phyloP scores from a whole-genome alignment of 768 basidiomycete species.

The Amanita rubescens region DNA sequence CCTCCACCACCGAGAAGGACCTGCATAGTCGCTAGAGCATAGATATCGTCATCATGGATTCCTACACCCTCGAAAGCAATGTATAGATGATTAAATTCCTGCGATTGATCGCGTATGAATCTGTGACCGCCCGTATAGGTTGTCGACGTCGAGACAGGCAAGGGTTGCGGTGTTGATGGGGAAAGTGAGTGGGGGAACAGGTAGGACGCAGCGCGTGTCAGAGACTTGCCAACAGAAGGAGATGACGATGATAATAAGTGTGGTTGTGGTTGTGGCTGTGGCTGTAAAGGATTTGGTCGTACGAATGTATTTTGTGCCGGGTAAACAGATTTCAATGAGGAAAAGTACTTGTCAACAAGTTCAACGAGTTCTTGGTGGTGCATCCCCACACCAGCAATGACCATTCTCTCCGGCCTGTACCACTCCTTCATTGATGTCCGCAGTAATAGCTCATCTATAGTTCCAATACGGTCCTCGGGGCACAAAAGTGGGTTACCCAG shows the following conservation, averaged over 20 bases:
- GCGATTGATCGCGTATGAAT: constrained; percentile 50
- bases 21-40: constrained; percentile 89
- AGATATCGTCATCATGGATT: constrained; percentile 88
- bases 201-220: constrained; percentile 75
- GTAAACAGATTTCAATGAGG: constrained; percentile 44
- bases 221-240: constrained; percentile 52
- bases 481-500: constrained; percentile 91
- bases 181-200: constrained; percentile 43
- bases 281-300: constrained; percentile 24
- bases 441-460: constrained; percentile 56
- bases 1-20: constrained; percentile 93
- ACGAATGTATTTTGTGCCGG: constrained; percentile 17
- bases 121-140: constrained; percentile 82
- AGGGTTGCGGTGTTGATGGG: constrained; percentile 12
- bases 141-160: constrained; percentile 31
- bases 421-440: constrained; percentile 63
- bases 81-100: constrained; percentile 90
- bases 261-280: constrained; percentile 29
- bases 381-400: constrained; percentile 92
- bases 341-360: constrained; percentile 78
- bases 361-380: constrained; percentile 84
- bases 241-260: constrained; percentile 52
- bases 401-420: constrained; percentile 94
- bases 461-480: constrained; percentile 72
- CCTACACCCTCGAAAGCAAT: constrained; percentile 88